Evolutionary conservation across 164 flowering plant species (phyloP).

Genomic region (Taxillus chinensis): DNA sequence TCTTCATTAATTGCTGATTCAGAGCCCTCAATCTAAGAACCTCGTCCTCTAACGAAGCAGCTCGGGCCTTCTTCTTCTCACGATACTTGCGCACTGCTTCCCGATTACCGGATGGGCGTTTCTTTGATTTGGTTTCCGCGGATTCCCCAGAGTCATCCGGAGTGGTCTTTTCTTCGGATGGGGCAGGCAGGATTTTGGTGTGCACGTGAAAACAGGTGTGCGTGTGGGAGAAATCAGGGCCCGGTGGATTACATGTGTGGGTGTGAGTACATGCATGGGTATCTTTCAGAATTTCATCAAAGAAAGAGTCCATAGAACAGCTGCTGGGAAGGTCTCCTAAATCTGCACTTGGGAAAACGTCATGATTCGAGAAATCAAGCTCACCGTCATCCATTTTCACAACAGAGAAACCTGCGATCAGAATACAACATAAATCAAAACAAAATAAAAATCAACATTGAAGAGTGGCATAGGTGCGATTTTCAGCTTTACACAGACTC

Average conservation of each 20-base stretch:
- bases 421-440: neutral
- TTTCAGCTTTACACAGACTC: too few relatives aligned
- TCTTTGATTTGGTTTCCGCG: constrained; percentile 45
- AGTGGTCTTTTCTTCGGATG: constrained; percentile 34
- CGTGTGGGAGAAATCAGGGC: constrained; percentile 84
- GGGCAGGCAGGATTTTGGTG: constrained; percentile 62
- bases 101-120: constrained; percentile 71
- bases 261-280: constrained; percentile 88
- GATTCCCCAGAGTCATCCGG: constrained; percentile 81
- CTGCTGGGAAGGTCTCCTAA: constrained; percentile 37
- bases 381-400: constrained; percentile 73
- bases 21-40: constrained; percentile 50
- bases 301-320: constrained; percentile 60
- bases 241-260: constrained; percentile 93
- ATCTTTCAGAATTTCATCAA: constrained; percentile 60
- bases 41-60: constrained; percentile 88
- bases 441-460: neutral
- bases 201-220: constrained; percentile 95
- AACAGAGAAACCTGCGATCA: neutral
- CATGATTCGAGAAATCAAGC: constrained; percentile 66
- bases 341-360: constrained; percentile 34
- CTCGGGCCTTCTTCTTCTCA: constrained; percentile 86
- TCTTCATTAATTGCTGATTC: constrained; percentile 77
- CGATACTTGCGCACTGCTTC: constrained; percentile 97
- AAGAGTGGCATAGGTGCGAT: too few relatives aligned